These are phyloP conservation scores for Trypanosoma lewisi DNA, from an alignment of 208 protist genomes.

Conservation along the genomic window DNA sequence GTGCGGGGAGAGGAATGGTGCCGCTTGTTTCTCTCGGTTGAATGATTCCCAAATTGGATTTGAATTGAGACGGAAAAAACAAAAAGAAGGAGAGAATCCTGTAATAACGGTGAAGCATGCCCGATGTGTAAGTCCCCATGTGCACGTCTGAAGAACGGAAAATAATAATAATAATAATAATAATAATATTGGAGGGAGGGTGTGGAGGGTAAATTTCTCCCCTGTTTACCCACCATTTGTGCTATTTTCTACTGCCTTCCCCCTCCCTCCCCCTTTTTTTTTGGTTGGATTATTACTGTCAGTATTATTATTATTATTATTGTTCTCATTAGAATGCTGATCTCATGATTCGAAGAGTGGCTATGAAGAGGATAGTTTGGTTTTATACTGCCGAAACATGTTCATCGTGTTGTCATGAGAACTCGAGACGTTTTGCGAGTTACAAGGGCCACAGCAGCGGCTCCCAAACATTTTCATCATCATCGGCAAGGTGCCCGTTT, in stretches of 20 bases:
- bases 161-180: neutral
- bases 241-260: too few relatives aligned
- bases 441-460: neutral
- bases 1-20: slow-evolving; percentile 40
- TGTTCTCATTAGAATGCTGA: neutral
- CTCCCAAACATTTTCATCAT: neutral
- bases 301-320: neutral
- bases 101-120: too few relatives aligned
- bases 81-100: too few relatives aligned
- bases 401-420: neutral
- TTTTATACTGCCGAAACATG: neutral
- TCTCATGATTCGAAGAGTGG: slow-evolving; percentile 8
- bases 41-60: neutral
- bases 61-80: too few relatives aligned
- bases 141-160: neutral
- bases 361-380: neutral
- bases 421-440: slow-evolving; percentile 1
- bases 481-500: slow-evolving; percentile 15
- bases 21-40: slow-evolving; percentile 18
- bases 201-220: too few relatives aligned
- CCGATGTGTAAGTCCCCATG: neutral
- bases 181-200: too few relatives aligned
- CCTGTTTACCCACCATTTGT: too few relatives aligned
- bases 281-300: neutral
- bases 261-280: too few relatives aligned